phyloP scores from a whole-genome alignment of 2,329 filamentous ascomycete genomes.

The Fonsecaea multimorphosa region DNA sequence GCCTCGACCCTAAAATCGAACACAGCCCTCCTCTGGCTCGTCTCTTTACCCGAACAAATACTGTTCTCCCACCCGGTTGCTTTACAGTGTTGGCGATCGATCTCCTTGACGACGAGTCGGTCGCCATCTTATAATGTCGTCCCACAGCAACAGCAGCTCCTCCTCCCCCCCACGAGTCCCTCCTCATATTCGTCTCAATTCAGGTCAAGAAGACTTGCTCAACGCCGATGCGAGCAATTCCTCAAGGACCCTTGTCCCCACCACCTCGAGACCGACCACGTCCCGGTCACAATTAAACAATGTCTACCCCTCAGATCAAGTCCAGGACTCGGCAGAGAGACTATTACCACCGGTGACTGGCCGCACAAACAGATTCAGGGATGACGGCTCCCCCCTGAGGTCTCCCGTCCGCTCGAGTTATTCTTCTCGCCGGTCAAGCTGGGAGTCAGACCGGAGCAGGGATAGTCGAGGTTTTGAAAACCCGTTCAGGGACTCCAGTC shows the following conservation, averaged over 20 bases:
- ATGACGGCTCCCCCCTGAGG: constrained; percentile 55
- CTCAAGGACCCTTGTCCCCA: constrained; percentile 33
- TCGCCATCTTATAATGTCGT: constrained; percentile 38
- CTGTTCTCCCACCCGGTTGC: constrained; percentile 3
- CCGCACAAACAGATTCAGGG: constrained; percentile 46
- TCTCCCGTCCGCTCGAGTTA: constrained; percentile 58
- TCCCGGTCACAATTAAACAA: constrained; percentile 35
- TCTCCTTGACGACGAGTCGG: constrained; percentile 38
- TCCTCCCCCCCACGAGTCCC: constrained; percentile 43
- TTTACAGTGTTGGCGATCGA: constrained; percentile 32
- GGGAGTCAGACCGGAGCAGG: constrained; percentile 65
- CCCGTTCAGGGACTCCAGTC: constrained; percentile 67
- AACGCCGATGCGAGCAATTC: constrained; percentile 34
- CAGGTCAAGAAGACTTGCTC: constrained; percentile 61
- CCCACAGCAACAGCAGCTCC: constrained; percentile 35
- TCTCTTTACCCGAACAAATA: constrained; percentile 20
- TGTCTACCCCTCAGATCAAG: constrained; percentile 36
- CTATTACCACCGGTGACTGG: constrained; percentile 39
- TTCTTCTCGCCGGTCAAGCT: constrained; percentile 69
- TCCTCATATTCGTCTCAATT: constrained; percentile 70
- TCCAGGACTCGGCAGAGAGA: constrained; percentile 36
- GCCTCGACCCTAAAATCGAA: constrained; percentile 5
- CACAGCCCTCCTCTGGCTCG: constrained; percentile 10
- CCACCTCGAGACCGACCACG: constrained; percentile 24
- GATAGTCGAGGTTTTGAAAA: constrained; percentile 58